phyloP scores from a whole-genome alignment of 2,329 filamentous ascomycete genomes.

The Aspergillus sp. region DNA sequence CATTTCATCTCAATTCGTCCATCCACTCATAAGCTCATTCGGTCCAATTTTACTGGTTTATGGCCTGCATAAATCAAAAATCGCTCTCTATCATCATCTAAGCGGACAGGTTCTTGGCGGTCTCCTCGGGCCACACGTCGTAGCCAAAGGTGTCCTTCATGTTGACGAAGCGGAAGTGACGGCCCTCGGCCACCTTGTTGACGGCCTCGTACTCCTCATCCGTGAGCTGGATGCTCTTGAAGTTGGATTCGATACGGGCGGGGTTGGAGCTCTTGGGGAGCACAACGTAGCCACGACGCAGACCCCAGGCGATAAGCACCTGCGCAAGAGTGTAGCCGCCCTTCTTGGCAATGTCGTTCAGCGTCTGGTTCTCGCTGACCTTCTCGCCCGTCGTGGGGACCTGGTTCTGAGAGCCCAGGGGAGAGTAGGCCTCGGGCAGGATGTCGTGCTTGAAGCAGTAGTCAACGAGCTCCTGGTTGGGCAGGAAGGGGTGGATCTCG shows the following conservation, averaged over 20 bases:
- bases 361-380: slow-evolving; percentile 59
- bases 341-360: slow-evolving; percentile 61
- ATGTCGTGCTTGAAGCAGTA: slow-evolving; percentile 46
- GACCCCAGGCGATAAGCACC: slow-evolving; percentile 65
- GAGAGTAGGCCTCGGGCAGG: slow-evolving; percentile 47
- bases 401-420: slow-evolving; percentile 66
- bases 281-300: slow-evolving; percentile 66
- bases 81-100: slow-evolving; percentile 12
- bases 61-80: slow-evolving; percentile 22
- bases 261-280: slow-evolving; percentile 71
- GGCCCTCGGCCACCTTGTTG: slow-evolving; percentile 64
- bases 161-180: slow-evolving; percentile 73
- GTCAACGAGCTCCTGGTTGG: slow-evolving; percentile 46
- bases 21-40: neutral
- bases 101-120: slow-evolving; percentile 35
- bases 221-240: slow-evolving; percentile 61
- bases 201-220: slow-evolving; percentile 62
- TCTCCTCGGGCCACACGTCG: slow-evolving; percentile 67
- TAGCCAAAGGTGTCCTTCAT: slow-evolving; percentile 81
- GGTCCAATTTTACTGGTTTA: slow-evolving; percentile 6
- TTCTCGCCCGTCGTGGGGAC: slow-evolving; percentile 69
- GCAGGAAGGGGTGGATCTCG: slow-evolving; percentile 52
- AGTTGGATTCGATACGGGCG: slow-evolving; percentile 68
- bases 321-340: slow-evolving; percentile 61
- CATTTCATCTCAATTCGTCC: neutral